Evolutionary conservation across 352 stramenopile genomes (phyloP).

Genomic region (Globisporangium emineosum): DNA sequence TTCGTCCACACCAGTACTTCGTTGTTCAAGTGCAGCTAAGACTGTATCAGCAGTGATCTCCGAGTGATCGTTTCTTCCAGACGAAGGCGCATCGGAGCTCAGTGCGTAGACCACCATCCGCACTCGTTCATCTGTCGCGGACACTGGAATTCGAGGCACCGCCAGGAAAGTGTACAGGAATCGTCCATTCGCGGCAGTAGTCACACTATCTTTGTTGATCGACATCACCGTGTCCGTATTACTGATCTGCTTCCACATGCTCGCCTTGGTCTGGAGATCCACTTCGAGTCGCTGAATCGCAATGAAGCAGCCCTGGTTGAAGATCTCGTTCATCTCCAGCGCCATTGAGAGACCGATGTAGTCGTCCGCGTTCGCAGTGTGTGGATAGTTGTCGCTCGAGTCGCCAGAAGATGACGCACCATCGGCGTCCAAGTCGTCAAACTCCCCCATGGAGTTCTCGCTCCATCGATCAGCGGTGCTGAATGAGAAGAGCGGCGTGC

Average conservation of each 20-base stretch:
- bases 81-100: conserved; percentile 29
- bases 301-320: conserved; percentile 71
- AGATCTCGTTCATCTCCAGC: conserved; percentile 80
- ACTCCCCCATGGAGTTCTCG: conserved; percentile 31
- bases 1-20: conserved; percentile 42
- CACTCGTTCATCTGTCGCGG: conserved; percentile 55
- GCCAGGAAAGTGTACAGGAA: conserved; percentile 82
- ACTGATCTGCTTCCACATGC: conserved; percentile 69
- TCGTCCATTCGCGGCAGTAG: conserved; percentile 28
- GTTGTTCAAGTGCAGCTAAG: conserved; percentile 63
- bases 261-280: conserved; percentile 32
- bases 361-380: conserved; percentile 30
- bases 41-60: conserved; percentile 73
- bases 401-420: conserved; percentile 11
- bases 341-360: conserved; percentile 81
- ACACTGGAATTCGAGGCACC: conserved; percentile 72
- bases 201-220: conserved; percentile 41
- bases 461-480: conserved; percentile 66
- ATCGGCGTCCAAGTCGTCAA: conserved; percentile 44
- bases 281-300: conserved; percentile 67
- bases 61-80: conserved; percentile 54
- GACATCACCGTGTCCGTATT: conserved; percentile 80
- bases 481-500: conserved; percentile 76
- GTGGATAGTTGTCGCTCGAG: conserved; percentile 12
- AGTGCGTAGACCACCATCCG: conserved; percentile 75